Conservation (phyloP, 139 green algal species). For the Coccomyxa sp. region DNA sequence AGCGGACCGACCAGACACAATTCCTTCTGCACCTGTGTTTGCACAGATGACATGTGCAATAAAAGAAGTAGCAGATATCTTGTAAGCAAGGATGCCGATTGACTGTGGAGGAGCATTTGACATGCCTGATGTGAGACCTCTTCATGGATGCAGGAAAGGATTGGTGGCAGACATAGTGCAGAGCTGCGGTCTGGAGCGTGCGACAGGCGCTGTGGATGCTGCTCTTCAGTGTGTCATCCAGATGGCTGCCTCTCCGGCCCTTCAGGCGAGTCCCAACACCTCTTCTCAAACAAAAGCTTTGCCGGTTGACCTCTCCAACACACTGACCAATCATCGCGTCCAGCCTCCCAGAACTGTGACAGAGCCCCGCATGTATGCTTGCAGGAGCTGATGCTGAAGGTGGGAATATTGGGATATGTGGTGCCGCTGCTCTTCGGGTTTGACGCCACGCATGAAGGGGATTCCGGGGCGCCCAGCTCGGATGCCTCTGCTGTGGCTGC, state of each 20-base stretch:
- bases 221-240: constrained; percentile 61
- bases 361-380: background rate
- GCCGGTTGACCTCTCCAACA: background rate
- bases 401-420: constrained; percentile 55
- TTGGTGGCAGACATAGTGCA: constrained; percentile 41
- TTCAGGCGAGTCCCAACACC: constrained; percentile 35
- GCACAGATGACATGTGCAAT: too few species aligned
- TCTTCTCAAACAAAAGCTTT: background rate
- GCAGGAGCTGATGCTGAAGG: constrained; percentile 50
- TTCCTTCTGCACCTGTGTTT: too few species aligned
- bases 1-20: too few species aligned
- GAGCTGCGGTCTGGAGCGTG: constrained; percentile 47
- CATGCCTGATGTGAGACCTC: too few species aligned
- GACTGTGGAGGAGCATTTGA: too few species aligned
- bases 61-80: too few species aligned
- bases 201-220: constrained; percentile 64
- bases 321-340: background rate
- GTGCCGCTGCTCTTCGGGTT: constrained; percentile 76
- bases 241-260: constrained; percentile 33
- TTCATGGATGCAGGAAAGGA: constrained; percentile 2
- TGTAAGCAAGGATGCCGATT: too few species aligned
- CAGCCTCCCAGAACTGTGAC: too few species aligned
- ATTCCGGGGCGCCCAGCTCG: background rate
- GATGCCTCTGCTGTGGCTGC: background rate
- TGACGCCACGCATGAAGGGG: constrained; percentile 60